These are phyloP conservation scores for Silene vulgaris DNA, from an alignment of 179 eudicot species.

Conservation along the genomic window DNA sequence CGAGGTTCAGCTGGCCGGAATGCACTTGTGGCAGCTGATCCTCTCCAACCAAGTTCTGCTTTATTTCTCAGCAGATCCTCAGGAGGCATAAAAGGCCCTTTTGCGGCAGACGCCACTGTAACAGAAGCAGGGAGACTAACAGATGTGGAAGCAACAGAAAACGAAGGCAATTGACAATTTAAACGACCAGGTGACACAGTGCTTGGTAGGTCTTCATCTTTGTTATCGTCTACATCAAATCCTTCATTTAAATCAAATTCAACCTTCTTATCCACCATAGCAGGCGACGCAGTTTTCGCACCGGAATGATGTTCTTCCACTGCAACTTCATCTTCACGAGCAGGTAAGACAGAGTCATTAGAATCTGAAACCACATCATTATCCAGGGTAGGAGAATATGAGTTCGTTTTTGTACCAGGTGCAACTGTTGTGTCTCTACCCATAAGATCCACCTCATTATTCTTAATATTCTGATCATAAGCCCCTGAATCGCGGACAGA, in stretches of 20 bases:
- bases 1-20: conserved; percentile 96
- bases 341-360: conserved; percentile 26
- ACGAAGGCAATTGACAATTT: conserved; percentile 31
- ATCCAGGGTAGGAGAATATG: conserved; percentile 9
- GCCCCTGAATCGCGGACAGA: conserved; percentile 3
- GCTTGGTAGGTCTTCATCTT: conserved; percentile 36
- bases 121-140: conserved; percentile 47
- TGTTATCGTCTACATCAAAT: conserved; percentile 53
- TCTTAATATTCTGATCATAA: conserved; percentile 18
- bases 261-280: conserved; percentile 37
- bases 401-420: conserved; percentile 11
- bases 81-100: conserved; percentile 76
- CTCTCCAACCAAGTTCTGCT: conserved; percentile 82
- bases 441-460: conserved; percentile 18
- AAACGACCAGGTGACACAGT: conserved; percentile 26
- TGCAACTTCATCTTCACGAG: conserved; percentile 22
- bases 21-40: conserved; percentile 97
- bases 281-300: conserved; percentile 19
- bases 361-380: not conserved
- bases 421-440: conserved; percentile 23
- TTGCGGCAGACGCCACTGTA: conserved; percentile 84
- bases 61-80: conserved; percentile 63
- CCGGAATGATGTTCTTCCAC: not conserved
- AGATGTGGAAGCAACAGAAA: conserved; percentile 38
- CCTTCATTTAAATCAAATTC: conserved; percentile 82